Evolutionary conservation across 208 protist genomes (phyloP).

Genomic region (Trypanosoma caninum): DNA sequence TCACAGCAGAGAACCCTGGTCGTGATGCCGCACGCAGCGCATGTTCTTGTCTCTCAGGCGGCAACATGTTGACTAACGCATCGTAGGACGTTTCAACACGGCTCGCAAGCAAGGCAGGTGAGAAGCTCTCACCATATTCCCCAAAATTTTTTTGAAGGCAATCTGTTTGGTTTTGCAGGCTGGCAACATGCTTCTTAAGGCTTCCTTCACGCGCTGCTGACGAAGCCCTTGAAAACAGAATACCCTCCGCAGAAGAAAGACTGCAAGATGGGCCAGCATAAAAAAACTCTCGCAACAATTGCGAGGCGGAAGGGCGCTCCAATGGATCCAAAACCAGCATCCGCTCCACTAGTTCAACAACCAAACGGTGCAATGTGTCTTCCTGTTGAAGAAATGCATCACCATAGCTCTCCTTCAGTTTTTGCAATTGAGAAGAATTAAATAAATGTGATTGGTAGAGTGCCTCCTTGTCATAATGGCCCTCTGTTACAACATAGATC

Average conservation of each 20-base stretch:
- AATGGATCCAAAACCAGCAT: slow-evolving; percentile 58
- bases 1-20: background rate
- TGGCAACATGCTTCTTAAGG: no score
- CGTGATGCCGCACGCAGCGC: slow-evolving; percentile 17
- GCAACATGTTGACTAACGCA: slow-evolving; percentile 8
- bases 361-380: slow-evolving; percentile 48
- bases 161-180: no score
- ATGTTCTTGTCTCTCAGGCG: slow-evolving; percentile 13
- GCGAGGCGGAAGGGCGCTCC: slow-evolving; percentile 48
- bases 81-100: slow-evolving; percentile 19
- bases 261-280: slow-evolving; percentile 7
- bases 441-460: slow-evolving; percentile 52
- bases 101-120: slow-evolving; percentile 7
- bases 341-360: slow-evolving; percentile 56
- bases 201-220: background rate
- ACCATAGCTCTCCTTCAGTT: slow-evolving; percentile 45
- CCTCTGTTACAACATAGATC: slow-evolving; percentile 84
- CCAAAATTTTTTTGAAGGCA: no score
- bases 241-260: background rate
- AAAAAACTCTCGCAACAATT: slow-evolving; percentile 57
- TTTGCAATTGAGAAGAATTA: slow-evolving; percentile 23
- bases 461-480: slow-evolving; percentile 51
- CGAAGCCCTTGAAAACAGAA: background rate
- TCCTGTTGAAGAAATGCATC: slow-evolving; percentile 42
- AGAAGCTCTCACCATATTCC: no score